Percentiles rank a stretch among this genome's conserved stretches.
Evolutionary conservation across 306 rosid genomes (phyloP).

Genomic region (Malus sieversii): DNA sequence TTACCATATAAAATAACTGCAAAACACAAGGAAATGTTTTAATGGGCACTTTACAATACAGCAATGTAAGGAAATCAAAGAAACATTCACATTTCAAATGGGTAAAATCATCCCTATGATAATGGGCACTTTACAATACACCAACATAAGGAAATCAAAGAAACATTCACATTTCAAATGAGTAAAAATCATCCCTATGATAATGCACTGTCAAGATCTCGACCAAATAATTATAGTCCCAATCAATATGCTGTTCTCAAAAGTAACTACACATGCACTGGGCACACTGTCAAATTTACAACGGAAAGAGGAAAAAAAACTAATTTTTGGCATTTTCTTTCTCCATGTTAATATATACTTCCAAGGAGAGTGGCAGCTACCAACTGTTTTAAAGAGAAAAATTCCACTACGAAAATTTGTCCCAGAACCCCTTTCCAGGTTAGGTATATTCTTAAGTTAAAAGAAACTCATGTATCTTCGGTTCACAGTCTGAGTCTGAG

Average conservation of each 20-base stretch:
- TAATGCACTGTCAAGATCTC: background rate
- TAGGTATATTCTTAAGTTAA: background rate
- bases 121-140: background rate
- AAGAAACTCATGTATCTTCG: no score
- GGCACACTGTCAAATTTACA: background rate
- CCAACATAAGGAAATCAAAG: background rate
- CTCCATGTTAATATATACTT: background rate
- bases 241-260: background rate
- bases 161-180: background rate
- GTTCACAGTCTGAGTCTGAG: background rate
- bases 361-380: background rate
- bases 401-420: background rate
- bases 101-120: background rate
- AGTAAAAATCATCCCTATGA: background rate
- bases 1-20: background rate
- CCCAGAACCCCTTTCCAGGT: background rate
- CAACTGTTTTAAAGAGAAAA: background rate
- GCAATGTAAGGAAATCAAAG: background rate
- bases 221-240: background rate
- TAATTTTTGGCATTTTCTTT: no score
- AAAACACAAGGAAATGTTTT: background rate
- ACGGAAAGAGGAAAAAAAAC: background rate
- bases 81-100: background rate
- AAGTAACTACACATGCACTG: background rate
- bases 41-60: background rate